Percentiles rank a stretch among this genome's conserved stretches.
These are phyloP conservation scores for Solanum chacoense DNA, from an alignment of 305 asterid species.

Conservation along the genomic window DNA sequence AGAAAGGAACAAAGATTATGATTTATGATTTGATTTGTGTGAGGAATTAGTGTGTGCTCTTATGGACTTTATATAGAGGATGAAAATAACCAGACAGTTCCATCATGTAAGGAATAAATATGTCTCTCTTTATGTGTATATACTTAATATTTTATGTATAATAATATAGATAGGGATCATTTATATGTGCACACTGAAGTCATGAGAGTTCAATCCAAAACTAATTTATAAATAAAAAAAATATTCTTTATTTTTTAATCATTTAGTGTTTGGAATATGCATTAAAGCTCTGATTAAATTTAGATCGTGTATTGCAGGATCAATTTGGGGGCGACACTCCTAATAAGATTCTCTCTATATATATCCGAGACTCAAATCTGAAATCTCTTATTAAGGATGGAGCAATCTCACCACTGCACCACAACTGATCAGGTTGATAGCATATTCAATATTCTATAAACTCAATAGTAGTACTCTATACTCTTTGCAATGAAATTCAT, in stretches of 20 bases:
- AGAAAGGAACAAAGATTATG: background rate
- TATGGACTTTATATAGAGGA: background rate
- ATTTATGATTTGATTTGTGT: background rate
- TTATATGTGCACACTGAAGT: background rate
- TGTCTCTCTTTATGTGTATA: background rate
- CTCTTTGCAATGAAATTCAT: background rate
- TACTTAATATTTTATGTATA: background rate
- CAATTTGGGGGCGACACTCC: background rate
- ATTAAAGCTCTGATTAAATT: background rate
- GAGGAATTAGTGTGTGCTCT: background rate
- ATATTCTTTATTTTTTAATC: no score
- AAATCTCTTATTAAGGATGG: background rate
- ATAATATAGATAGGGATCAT: background rate
- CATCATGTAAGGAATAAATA: background rate
- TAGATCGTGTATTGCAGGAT: background rate
- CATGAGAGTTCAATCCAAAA: background rate
- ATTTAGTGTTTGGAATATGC: no score
- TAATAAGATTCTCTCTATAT: background rate
- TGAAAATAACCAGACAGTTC: background rate
- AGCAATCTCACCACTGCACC: background rate
- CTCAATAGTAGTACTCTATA: background rate
- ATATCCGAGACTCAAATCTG: no score
- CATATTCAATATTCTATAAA: background rate
- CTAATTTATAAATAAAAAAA: background rate
- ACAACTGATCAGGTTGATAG: no score